These are phyloP conservation scores for Vitis labrusca DNA, from an alignment of 164 flowering plant species.

Conservation along the genomic window DNA sequence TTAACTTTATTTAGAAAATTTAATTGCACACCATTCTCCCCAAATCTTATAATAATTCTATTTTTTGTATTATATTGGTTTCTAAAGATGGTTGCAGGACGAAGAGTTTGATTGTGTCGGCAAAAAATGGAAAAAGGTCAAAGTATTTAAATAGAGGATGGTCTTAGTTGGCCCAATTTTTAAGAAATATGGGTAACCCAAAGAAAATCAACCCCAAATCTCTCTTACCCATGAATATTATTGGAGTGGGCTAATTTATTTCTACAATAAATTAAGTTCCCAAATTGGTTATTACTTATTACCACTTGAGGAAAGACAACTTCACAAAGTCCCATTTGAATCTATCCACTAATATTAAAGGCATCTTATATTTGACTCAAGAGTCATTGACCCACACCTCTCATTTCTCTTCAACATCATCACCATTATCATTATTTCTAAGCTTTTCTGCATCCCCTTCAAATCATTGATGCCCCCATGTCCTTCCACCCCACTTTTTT, in stretches of 20 bases:
- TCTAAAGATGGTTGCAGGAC: too few relatives aligned
- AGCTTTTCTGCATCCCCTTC: neutral
- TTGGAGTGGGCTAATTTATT: too few relatives aligned
- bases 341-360: neutral
- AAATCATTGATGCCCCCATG: neutral
- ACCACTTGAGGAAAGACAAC: neutral
- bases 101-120: too few relatives aligned
- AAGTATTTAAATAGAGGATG: neutral
- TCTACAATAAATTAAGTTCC: neutral
- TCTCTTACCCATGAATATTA: slow-evolving; percentile 1
- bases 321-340: neutral
- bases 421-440: neutral
- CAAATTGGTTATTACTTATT: too few relatives aligned
- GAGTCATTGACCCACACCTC: too few relatives aligned
- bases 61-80: too few relatives aligned
- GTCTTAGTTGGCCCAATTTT: neutral
- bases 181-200: neutral
- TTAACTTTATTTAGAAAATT: neutral
- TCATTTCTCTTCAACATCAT: neutral
- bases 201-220: slow-evolving; percentile 4
- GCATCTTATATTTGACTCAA: too few relatives aligned
- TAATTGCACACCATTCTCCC: too few relatives aligned
- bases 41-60: too few relatives aligned
- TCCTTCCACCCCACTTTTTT: neutral
- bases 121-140: neutral